phyloP scores from a whole-genome alignment of 352 stramenopile genomes.

The Phytophthora citricola region DNA sequence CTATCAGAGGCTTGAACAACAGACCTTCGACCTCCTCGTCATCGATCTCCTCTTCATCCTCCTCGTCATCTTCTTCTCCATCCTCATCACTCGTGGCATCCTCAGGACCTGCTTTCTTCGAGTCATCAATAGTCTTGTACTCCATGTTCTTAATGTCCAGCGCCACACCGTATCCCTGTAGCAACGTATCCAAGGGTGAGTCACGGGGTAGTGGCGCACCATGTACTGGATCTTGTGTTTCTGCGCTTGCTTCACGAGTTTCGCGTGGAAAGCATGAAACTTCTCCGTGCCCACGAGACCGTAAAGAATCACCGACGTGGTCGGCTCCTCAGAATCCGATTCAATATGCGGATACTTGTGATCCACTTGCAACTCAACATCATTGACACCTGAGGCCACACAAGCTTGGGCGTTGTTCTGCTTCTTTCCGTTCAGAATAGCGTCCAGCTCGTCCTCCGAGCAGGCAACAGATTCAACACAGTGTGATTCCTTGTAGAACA shows the following conservation, averaged over 20 bases:
- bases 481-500: constrained; percentile 72
- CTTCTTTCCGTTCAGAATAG: constrained; percentile 36
- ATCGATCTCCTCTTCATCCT: constrained; percentile 45
- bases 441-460: constrained; percentile 53
- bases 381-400: constrained; percentile 68
- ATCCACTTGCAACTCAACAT: constrained; percentile 70
- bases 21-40: constrained; percentile 76
- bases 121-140: constrained; percentile 96
- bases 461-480: constrained; percentile 77
- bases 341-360: constrained; percentile 72
- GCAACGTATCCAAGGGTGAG: constrained; percentile 69
- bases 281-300: constrained; percentile 70
- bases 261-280: constrained; percentile 78
- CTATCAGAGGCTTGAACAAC: constrained; percentile 63
- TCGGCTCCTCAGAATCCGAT: constrained; percentile 10
- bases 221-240: constrained; percentile 80
- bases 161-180: constrained; percentile 93
- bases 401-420: constrained; percentile 46
- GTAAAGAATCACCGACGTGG: constrained; percentile 82
- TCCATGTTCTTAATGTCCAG: constrained; percentile 98
- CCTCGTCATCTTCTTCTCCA: constrained; percentile 43
- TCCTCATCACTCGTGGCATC: constrained; percentile 38
- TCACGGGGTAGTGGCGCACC: constrained; percentile 78
- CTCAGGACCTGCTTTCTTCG: constrained; percentile 59
- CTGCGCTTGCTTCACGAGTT: constrained; percentile 65